A percentile compares a stretch with the other conserved stretches of the same genome.
These are phyloP conservation scores for Quercus bicolor DNA, from an alignment of 306 rosid species.

Conservation along the genomic window DNA sequence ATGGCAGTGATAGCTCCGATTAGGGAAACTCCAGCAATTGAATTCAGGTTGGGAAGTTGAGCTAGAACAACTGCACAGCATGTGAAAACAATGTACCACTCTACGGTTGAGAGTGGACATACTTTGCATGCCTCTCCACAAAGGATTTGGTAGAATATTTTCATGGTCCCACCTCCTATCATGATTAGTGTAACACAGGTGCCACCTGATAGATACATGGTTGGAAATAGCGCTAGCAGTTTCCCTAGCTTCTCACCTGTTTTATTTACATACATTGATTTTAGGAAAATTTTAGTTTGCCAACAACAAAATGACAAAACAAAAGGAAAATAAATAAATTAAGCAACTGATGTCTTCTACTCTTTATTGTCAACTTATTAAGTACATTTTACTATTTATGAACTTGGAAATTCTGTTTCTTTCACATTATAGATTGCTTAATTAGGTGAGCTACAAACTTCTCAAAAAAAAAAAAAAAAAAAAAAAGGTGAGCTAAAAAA, in stretches of 20 bases:
- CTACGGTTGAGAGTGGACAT: slow-evolving; percentile 34
- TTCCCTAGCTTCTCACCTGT: slow-evolving; percentile 73
- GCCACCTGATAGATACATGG: slow-evolving; percentile 75
- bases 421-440: too few species aligned
- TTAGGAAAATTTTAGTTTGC: background rate
- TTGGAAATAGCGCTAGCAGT: slow-evolving; percentile 50
- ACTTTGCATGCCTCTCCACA: slow-evolving; percentile 27
- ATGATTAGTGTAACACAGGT: slow-evolving; percentile 75
- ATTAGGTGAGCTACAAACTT: too few species aligned
- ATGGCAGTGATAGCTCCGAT: slow-evolving; percentile 61
- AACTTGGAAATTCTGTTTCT: too few species aligned
- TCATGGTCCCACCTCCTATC: slow-evolving; percentile 72
- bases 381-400: too few species aligned
- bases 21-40: slow-evolving; percentile 67
- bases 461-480: too few species aligned
- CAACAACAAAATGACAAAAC: background rate
- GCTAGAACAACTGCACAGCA: slow-evolving; percentile 52
- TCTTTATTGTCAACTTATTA: too few species aligned
- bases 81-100: slow-evolving; percentile 67
- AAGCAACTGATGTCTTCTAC: too few species aligned
- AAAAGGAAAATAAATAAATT: too few species aligned
- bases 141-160: slow-evolving; percentile 49
- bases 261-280: background rate
- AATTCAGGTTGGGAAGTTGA: slow-evolving; percentile 77
- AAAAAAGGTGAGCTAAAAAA: too few species aligned